Conservation (phyloP, 192 early-diverging fungal species). For the Umbelopsis vinacea region DNA sequence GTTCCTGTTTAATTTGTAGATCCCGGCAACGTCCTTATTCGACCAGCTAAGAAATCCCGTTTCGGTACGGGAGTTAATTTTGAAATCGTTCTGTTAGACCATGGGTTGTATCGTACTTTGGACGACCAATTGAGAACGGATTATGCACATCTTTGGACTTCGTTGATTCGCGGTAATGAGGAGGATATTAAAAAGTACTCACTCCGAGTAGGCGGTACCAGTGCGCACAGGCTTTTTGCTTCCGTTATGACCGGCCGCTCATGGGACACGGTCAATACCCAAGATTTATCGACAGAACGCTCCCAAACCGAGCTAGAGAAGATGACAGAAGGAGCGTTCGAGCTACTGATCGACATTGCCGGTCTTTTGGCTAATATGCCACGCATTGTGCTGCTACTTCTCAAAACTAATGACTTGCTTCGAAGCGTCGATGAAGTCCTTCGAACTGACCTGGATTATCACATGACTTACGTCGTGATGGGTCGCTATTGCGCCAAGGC, state of each 20-base stretch:
- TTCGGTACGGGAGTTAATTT: slow-evolving; percentile 74
- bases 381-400: slow-evolving; percentile 79
- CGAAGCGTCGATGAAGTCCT: slow-evolving; percentile 68
- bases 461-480: slow-evolving; percentile 41
- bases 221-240: slow-evolving; percentile 85
- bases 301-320: slow-evolving; percentile 51
- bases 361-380: slow-evolving; percentile 85
- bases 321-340: slow-evolving; percentile 60
- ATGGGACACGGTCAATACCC: slow-evolving; percentile 69
- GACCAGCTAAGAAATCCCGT: slow-evolving; percentile 47
- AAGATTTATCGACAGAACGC: slow-evolving; percentile 45
- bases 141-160: slow-evolving; percentile 89
- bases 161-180: slow-evolving; percentile 80
- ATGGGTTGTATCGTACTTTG: slow-evolving; percentile 88
- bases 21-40: slow-evolving; percentile 86
- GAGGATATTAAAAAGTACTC: slow-evolving; percentile 70
- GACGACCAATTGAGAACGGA: slow-evolving; percentile 71
- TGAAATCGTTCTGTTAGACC: slow-evolving; percentile 85
- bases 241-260: slow-evolving; percentile 87
- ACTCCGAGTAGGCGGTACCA: slow-evolving; percentile 69
- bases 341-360: slow-evolving; percentile 74
- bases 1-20: slow-evolving; percentile 37
- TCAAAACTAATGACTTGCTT: slow-evolving; percentile 93
- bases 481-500: slow-evolving; percentile 41
- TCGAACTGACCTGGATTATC: slow-evolving; percentile 25